Evolutionary conservation across 139 green algal genomes (phyloP), one percentile per base, ranked within the genome.

Genomic region (Pleodorina starrii): DNA sequence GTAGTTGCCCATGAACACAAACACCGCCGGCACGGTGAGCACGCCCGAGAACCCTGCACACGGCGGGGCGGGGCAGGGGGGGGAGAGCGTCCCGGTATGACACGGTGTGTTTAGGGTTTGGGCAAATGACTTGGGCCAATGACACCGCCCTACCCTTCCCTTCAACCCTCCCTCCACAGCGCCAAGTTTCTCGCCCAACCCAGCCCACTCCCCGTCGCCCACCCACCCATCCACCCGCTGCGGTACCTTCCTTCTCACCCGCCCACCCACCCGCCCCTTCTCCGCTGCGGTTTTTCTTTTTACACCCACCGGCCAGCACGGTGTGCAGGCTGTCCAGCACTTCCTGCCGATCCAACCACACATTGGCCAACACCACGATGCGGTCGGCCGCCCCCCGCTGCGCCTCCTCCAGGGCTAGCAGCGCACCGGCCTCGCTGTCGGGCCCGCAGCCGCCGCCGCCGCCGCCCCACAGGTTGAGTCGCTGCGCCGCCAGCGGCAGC

Each of bases 1-100:
- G 91, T 99, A 99, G 91, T 97, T 96, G 46, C 97, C 97, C 91
- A 98, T 97, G 25, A 99, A 90, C 32, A 98, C 93, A 84, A 99
- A 97, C 66, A 97, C 85, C 0, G 89, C 83, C 0, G 97, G 97
- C 43, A 96, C 76, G 19, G 84, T 68, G 16, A 93, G 92, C 76
- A 96, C 68, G 36, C 91, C 89, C 51, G 96, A 91, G 83, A 96
- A 98, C 1, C 94, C 96, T 95, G 91, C 46, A 66, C 29, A 25
- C 54, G 9, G 25, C 9, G 7, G 25, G 21, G 54, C 51, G 9
- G n/a, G n/a, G n/a, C n/a, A n/a, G n/a, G n/a, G n/a, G n/a, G n/a
- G n/a, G n/a, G n/a, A n/a, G n/a, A n/a, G n/a, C n/a, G n/a, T n/a
- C n/a, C n/a, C n/a, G n/a, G n/a, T n/a, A n/a, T n/a, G n/a, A n/a